Conservation (phyloP, 208 protist species). For the Leishmania major region DNA sequence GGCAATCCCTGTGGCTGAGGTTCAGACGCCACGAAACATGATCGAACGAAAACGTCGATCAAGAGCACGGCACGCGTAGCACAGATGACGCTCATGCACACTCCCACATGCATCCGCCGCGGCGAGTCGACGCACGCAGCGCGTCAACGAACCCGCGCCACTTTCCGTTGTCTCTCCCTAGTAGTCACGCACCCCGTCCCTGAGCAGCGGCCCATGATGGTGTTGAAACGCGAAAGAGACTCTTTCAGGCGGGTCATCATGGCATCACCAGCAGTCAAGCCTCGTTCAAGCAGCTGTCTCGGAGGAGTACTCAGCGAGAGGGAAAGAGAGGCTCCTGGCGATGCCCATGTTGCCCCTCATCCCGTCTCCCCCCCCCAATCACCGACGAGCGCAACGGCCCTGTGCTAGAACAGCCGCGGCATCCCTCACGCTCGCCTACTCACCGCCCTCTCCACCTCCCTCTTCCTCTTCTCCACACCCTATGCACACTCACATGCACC, state of each 20-base stretch:
- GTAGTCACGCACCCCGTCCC: neutral
- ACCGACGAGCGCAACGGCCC: neutral
- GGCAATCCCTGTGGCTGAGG: neutral
- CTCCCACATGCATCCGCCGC: neutral
- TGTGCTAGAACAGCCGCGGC: neutral
- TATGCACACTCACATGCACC: neutral
- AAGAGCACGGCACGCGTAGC: neutral
- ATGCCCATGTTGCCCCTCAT: neutral
- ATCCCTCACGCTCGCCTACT: neutral
- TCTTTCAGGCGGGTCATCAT: neutral
- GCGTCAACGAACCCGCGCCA: neutral
- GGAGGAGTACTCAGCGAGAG: neutral
- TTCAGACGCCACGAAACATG: neutral
- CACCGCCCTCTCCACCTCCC: neutral
- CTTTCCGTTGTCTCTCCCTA: neutral
- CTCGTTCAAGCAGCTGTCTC: neutral
- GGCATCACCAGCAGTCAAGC: neutral
- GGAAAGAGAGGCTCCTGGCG: neutral
- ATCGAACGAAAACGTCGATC: neutral
- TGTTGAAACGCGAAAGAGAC: neutral
- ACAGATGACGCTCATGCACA: neutral
- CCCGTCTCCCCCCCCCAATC: neutral
- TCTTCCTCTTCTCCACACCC: neutral
- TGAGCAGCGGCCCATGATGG: neutral
- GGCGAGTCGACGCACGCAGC: neutral